Base-by-base conservation (phyloP, 768 basidiomycete genomes). In the Xerocomus spinulosus region DNA sequence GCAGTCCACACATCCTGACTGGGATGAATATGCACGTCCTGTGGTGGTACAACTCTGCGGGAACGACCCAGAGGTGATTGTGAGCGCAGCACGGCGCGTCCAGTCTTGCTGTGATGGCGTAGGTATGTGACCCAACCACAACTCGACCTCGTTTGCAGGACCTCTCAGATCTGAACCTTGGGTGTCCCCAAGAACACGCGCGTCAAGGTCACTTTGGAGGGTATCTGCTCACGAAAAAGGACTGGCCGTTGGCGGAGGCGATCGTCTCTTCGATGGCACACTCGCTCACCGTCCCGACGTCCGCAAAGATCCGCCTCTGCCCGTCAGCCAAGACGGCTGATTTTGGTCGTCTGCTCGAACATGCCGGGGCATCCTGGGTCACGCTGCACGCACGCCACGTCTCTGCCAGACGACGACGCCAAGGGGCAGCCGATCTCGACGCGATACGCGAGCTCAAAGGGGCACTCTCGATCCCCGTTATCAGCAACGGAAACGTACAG, bases 401-500 rank as follows among this genome's bases (percentile, higher is more conserved):
- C 18, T 83, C 85, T 24, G 74, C 84, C 12, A 78, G 75, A 36
- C 75, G 81, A n/a, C 73, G 88, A 18, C 71, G 88, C 10, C 81
- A 85, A 48, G 86, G 87, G 10, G 70, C 83, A 18, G 86, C 85
- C n/a, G 75, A 86, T 58, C 74, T 88, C 13, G 66, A 67, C 42
- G 72, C 81, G 51, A 79, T 88, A 36, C 79, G 73, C 46, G 63
- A 62, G 34, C 72, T 89, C 25, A 82, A 81, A 56, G 69, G 75
- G 0, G 58, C 62, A 21, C 57, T 85, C 5, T 49, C 57, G 2
- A 63, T 87, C 5, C 83, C 82, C 9, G 77, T 88, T 42, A 67
- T 90, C 40, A 87, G 83, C 66, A 91, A 91, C 57, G 88, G 88
- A 10, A 90, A 90, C 58, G 87, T 90, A 15, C 76, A 80, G 26